A percentile compares a stretch with the other conserved stretches of the same genome.
phyloP scores from a whole-genome alignment of 192 early-diverging fungal genomes.

The Helicostylum pulchrum region DNA sequence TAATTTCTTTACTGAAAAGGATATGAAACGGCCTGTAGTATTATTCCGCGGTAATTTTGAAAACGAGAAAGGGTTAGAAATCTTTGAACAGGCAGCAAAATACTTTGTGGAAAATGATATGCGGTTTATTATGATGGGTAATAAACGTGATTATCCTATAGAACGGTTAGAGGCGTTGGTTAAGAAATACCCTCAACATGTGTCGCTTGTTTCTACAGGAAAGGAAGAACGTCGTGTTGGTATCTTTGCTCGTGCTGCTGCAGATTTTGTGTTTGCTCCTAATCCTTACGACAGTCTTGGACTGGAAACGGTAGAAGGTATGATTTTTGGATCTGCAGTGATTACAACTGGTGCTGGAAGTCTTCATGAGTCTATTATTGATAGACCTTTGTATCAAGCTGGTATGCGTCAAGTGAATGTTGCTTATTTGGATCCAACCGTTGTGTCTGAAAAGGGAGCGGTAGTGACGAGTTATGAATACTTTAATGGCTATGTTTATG shows the following conservation, averaged over 20 bases:
- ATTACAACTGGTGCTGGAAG: conserved; percentile 35
- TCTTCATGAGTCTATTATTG: conserved; percentile 46
- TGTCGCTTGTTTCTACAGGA: conserved; percentile 29
- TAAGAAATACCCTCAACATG: conserved; percentile 24
- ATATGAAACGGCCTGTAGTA: conserved; percentile 42
- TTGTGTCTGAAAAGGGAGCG: conserved; percentile 13
- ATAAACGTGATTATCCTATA: conserved; percentile 10
- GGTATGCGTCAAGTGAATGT: conserved; percentile 1
- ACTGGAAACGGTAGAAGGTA: background rate
- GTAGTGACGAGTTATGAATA: conserved; percentile 32
- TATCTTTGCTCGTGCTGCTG: conserved; percentile 47
- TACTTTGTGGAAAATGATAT: conserved; percentile 37
- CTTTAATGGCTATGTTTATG: conserved; percentile 46
- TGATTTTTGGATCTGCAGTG: conserved; percentile 13
- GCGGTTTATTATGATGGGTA: conserved; percentile 33
- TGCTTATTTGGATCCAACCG: conserved; percentile 8
- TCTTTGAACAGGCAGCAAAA: conserved; percentile 5
- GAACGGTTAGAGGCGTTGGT: conserved; percentile 1
- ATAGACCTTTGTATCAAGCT: conserved; percentile 33
- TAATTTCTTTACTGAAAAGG: conserved; percentile 35
- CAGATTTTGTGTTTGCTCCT: conserved; percentile 27
- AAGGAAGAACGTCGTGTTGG: conserved; percentile 47
- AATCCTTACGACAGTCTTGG: background rate
- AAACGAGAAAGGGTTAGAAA: conserved; percentile 41
- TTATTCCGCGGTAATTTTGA: conserved; percentile 52